Evolutionary conservation across 495 filamentous ascomycete genomes (phyloP).

Genomic region (Penicillium canescens): DNA sequence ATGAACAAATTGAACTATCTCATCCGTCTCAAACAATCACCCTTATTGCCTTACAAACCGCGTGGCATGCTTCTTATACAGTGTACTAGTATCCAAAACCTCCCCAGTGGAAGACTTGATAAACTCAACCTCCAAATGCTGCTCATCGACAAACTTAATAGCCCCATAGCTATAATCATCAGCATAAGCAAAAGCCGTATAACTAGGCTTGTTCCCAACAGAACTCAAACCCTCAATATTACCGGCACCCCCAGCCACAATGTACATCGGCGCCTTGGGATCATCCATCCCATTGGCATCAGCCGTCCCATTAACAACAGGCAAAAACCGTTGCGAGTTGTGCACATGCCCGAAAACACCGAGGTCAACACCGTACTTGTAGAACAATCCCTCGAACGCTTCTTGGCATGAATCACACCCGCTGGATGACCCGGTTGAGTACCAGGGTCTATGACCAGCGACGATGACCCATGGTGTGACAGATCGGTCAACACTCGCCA

Average conservation of each 20-base stretch:
- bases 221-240: slow-evolving; percentile 46
- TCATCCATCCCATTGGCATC: slow-evolving; percentile 50
- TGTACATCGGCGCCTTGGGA: slow-evolving; percentile 58
- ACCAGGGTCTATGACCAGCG: slow-evolving; percentile 63
- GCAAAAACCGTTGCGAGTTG: slow-evolving; percentile 51
- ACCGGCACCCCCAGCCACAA: slow-evolving; percentile 48
- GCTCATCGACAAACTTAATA: slow-evolving; percentile 33
- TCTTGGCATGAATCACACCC: slow-evolving; percentile 52
- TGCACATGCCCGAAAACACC: slow-evolving; percentile 64
- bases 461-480: slow-evolving; percentile 60
- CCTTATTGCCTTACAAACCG: slow-evolving; percentile 50
- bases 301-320: slow-evolving; percentile 42
- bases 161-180: slow-evolving; percentile 55
- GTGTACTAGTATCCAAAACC: slow-evolving; percentile 49
- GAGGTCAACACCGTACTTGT: slow-evolving; percentile 61
- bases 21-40: no score
- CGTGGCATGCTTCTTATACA: slow-evolving; percentile 52
- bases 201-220: slow-evolving; percentile 41
- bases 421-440: slow-evolving; percentile 40
- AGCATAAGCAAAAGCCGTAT: slow-evolving; percentile 55
- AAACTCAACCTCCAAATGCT: slow-evolving; percentile 41
- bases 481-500: slow-evolving; percentile 48
- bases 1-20: no score
- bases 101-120: slow-evolving; percentile 50
- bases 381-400: slow-evolving; percentile 59